Evolutionary conservation across 192 early-diverging fungal genomes (phyloP), one percentile per base, ranked within the genome.

Genomic region (Coemansia pectinata): DNA sequence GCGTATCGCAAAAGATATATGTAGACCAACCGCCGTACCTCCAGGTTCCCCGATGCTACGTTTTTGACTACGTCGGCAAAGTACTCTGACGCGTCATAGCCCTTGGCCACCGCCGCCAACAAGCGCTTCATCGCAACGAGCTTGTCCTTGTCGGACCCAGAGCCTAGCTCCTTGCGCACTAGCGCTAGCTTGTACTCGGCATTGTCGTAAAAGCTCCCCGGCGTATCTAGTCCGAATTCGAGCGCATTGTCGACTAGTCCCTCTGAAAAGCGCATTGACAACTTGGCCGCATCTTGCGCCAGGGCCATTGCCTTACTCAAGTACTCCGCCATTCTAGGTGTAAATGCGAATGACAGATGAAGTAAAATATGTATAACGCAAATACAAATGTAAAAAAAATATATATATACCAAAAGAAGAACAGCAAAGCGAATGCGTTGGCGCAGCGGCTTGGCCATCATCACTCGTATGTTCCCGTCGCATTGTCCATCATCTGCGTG

Each of bases 21-120:
- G 85, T 96, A 97, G 25, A 99, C 98, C 4, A 99, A 87, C 65
- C 95, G 94, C 36, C 95, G 90, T 36, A 98, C 88, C 67, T 96
- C 94, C 65, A 96, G 84, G 62, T 92, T 94, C 7, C 85, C 86
- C 10, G 95, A 93, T 0, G 94, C 95, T 0, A 99, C 98, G 77
- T 97, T 98, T 79, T 98, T 99, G 63, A 99, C 96, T 15, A 99
- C 96, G 67, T 95, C 92, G 36, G 92, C 89, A 70, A 94, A 98
- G 78, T 92, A 95, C 77, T 91, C 90, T 9, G 93, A 92, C 15
- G 95, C 94, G 76, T 96, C 91, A 21, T 90, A 87, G 21, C 95
- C 95, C 81, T 93, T 94, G 19, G 92, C 93, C 36, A 97, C 92
- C 82, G 94, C 90, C 41, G 94, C 95, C 73, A 99, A 87, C 39